phyloP scores from a whole-genome alignment of 208 protist species.

The Crithidia bombi region DNA sequence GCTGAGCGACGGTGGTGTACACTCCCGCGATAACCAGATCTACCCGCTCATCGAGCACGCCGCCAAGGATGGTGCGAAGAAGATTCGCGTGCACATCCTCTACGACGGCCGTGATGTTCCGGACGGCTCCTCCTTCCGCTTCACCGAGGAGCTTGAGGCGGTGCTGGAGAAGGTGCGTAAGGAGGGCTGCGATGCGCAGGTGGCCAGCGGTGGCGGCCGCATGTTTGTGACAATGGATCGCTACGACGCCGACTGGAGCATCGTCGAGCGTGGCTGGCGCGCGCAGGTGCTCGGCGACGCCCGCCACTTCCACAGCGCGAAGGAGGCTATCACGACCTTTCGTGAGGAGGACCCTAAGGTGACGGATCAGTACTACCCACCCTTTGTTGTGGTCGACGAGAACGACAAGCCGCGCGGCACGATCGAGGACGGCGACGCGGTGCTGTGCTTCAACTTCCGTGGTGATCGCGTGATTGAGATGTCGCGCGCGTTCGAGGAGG shows the following conservation, averaged over 20 bases:
- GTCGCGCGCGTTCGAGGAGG: slow-evolving; percentile 93
- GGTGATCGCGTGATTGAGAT: slow-evolving; percentile 96
- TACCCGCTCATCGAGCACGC: slow-evolving; percentile 89
- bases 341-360: slow-evolving; percentile 80
- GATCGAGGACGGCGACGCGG: slow-evolving; percentile 94
- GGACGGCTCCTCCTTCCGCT: slow-evolving; percentile 90
- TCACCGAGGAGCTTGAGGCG: slow-evolving; percentile 91
- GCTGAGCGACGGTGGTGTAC: slow-evolving; percentile 94
- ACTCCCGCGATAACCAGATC: slow-evolving; percentile 93
- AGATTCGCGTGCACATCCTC: slow-evolving; percentile 93
- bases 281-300: slow-evolving; percentile 94
- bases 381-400: slow-evolving; percentile 86
- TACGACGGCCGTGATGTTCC: slow-evolving; percentile 96
- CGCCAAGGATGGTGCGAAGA: slow-evolving; percentile 78
- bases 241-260: slow-evolving; percentile 95
- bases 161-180: slow-evolving; percentile 79
- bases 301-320: slow-evolving; percentile 80
- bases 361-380: slow-evolving; percentile 94
- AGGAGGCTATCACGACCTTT: slow-evolving; percentile 91
- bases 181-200: slow-evolving; percentile 81
- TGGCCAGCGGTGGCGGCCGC: slow-evolving; percentile 94
- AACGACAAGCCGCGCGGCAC: slow-evolving; percentile 83
- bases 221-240: slow-evolving; percentile 97
- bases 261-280: slow-evolving; percentile 95
- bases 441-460: slow-evolving; percentile 96